A percentile compares a stretch with the other conserved stretches of the same genome.
These are phyloP conservation scores for Mycosphaerella arachidis DNA, from an alignment of 2,329 filamentous ascomycete genomes.

Conservation along the genomic window DNA sequence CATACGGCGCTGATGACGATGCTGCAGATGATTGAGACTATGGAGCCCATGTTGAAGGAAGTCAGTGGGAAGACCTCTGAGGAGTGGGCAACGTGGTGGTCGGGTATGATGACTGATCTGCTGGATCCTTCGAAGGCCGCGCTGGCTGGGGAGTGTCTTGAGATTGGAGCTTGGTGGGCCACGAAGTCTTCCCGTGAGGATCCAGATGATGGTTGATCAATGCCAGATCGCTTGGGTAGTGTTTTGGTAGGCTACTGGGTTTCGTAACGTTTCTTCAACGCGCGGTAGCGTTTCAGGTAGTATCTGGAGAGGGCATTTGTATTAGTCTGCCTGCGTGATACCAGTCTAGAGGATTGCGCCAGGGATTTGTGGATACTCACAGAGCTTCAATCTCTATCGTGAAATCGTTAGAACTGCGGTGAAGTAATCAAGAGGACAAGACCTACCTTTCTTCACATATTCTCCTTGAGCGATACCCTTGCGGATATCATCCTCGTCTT, in stretches of 20 bases:
- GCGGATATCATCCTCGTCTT: conserved; percentile 69
- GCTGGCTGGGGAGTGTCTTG: conserved; percentile 77
- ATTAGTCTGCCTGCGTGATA: conserved; percentile 2
- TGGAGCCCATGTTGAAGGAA: conserved; percentile 78
- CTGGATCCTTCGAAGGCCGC: conserved; percentile 68
- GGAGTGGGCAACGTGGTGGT: conserved; percentile 88
- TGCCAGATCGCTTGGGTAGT: not conserved
- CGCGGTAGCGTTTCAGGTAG: conserved; percentile 86
- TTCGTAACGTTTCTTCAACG: conserved; percentile 71
- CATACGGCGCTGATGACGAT: conserved; percentile 76
- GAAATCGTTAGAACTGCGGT: not conserved
- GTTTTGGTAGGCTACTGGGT: conserved; percentile 11
- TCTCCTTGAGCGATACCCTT: conserved; percentile 72
- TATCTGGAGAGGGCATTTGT: conserved; percentile 54
- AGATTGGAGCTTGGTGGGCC: conserved; percentile 62
- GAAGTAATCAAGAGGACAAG: not conserved
- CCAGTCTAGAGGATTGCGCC: not conserved
- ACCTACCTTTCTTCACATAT: conserved; percentile 81
- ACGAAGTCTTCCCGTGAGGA: conserved; percentile 40
- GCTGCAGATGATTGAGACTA: conserved; percentile 75
- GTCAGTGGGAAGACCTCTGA: conserved; percentile 81
- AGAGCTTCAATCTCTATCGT: not conserved
- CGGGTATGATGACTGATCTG: conserved; percentile 79
- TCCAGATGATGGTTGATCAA: conserved; percentile 1
- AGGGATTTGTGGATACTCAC: not conserved